These are phyloP conservation scores for Suillus variegatus DNA, from an alignment of 768 basidiomycete species.

Conservation along the genomic window DNA sequence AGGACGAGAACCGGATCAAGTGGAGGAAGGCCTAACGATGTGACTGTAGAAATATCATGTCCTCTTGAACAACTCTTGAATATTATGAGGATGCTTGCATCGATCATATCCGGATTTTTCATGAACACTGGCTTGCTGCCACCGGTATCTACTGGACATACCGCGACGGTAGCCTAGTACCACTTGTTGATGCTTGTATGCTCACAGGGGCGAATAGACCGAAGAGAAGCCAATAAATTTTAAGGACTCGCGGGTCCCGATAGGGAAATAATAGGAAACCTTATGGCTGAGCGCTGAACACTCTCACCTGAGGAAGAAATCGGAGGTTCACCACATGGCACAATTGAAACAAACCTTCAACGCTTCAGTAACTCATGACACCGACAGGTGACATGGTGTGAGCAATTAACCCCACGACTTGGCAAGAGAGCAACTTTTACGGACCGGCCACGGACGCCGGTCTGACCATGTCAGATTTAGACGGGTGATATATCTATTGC, in stretches of 20 bases:
- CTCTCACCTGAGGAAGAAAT: neutral
- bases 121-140: too few relatives aligned
- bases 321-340: neutral
- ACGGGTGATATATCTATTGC: conserved; percentile 21
- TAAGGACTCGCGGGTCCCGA: neutral
- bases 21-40: too few relatives aligned
- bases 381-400: neutral
- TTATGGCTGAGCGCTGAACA: neutral
- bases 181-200: too few relatives aligned
- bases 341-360: neutral
- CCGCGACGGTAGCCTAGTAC: too few relatives aligned
- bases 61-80: too few relatives aligned
- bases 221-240: too few relatives aligned
- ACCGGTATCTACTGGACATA: too few relatives aligned
- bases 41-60: too few relatives aligned
- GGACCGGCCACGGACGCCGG: neutral
- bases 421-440: neutral
- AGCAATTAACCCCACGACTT: neutral
- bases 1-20: too few relatives aligned
- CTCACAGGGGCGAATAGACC: too few relatives aligned
- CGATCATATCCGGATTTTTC: too few relatives aligned
- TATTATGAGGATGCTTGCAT: too few relatives aligned
- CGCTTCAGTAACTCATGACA: neutral
- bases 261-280: neutral
- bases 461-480: neutral